Evolutionary conservation across 129 eudicot species (phyloP).

Genomic region (Pulicaria dysenterica): DNA sequence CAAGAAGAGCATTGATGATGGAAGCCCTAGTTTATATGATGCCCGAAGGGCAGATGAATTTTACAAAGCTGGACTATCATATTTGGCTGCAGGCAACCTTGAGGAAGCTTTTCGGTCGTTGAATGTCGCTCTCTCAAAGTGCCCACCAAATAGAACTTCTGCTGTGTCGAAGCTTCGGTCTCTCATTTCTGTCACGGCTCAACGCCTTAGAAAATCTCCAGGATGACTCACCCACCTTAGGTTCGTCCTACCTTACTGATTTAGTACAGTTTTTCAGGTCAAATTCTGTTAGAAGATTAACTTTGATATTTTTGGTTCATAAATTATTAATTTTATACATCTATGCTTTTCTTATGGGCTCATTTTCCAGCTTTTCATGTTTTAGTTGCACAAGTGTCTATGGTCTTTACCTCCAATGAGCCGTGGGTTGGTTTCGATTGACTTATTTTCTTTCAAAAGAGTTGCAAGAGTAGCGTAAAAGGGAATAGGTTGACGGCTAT

Average conservation of each 20-base stretch:
- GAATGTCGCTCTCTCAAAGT: conserved; percentile 66
- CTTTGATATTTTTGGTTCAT: conserved; percentile 2
- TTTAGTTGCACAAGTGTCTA: no score
- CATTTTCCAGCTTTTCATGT: no score
- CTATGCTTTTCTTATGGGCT: no score
- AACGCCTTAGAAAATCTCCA: conserved; percentile 45
- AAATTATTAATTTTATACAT: neutral
- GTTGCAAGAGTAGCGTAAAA: no score
- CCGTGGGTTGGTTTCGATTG: no score
- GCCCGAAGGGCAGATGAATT: conserved; percentile 67
- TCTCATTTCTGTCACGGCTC: conserved; percentile 60
- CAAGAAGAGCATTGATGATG: conserved; percentile 31
- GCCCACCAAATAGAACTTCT: conserved; percentile 67
- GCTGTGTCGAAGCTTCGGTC: conserved; percentile 77
- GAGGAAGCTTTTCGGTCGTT: conserved; percentile 62
- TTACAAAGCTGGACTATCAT: conserved; percentile 60
- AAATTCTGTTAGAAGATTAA: conserved; percentile 1
- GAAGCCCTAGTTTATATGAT: conserved; percentile 48
- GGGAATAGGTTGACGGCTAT: no score
- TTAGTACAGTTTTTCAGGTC: conserved; percentile 1
- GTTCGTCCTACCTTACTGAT: conserved; percentile 11
- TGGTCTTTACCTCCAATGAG: no score
- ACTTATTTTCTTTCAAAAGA: no score
- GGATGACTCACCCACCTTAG: conserved; percentile 23
- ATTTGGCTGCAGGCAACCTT: conserved; percentile 71